A percentile compares a stretch with the other conserved stretches of the same genome.
These are phyloP conservation scores for Talaromyces trachyspermus DNA, from an alignment of 495 filamentous ascomycete genomes.

Conservation along the genomic window DNA sequence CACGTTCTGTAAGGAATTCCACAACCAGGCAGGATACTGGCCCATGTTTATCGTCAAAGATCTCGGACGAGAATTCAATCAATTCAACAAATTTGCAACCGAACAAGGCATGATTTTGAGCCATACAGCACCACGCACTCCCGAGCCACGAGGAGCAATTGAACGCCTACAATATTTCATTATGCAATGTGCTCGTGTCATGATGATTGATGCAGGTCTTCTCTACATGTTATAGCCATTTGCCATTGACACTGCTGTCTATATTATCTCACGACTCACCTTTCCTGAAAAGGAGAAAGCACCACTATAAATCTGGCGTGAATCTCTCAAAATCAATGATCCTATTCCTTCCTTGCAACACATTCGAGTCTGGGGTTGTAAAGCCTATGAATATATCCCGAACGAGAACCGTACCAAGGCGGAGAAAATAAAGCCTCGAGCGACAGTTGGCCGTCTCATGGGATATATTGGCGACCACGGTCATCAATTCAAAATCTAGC, in stretches of 20 bases:
- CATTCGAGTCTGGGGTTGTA: conserved; percentile 3
- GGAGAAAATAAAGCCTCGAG: not conserved
- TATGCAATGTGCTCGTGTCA: not conserved
- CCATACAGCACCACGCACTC: not conserved
- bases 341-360: not conserved
- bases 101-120: not conserved
- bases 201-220: conserved; percentile 1
- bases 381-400: not conserved
- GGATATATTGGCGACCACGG: conserved; percentile 4
- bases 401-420: not conserved
- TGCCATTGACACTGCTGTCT: not conserved
- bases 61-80: not conserved
- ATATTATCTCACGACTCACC: not conserved
- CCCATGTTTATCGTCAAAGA: not conserved
- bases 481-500: not conserved
- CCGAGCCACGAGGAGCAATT: not conserved
- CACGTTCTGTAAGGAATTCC: not conserved
- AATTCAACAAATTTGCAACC: not conserved
- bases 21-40: not conserved
- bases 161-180: not conserved
- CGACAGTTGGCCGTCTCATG: not conserved
- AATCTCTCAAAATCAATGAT: not conserved
- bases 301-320: not conserved
- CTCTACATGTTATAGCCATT: not conserved
- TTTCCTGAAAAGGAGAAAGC: not conserved